Base-by-base conservation (phyloP, 768 basidiomycete species). In the Tricholoma furcatifolium region DNA sequence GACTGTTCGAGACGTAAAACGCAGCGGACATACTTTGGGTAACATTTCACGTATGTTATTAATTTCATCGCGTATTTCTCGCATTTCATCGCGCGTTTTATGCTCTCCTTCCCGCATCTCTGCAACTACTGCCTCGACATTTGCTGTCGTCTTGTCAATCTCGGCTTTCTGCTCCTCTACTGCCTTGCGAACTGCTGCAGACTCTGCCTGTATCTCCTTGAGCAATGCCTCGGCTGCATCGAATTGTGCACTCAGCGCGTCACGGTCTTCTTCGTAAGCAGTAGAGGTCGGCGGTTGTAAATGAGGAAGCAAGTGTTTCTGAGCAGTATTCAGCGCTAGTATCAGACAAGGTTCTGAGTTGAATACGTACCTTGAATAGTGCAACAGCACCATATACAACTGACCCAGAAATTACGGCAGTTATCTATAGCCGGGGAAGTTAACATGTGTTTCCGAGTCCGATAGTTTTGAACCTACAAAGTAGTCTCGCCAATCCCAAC, bases 401-500 rank as follows among this genome's bases (percentile, higher is more conserved):
- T 6, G 88, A 82, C 1, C 96, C 94, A 38, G 94, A 94, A 15
- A 98, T 75, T 31, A 98, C 87, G 11, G 88, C 87, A 66, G 95
- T 92, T 62, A 99, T 95, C 95, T 98, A 64, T 6, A 17, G 20
- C 56, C 47, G 38, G 50, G 39, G 34, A 45, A 63, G 39, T 58
- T 53, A 55, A 62, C 62, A 68, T 55, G 60, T 60, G 65, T 59
- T 62, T 59, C 44, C 49, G 14, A 31, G 45, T 35, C 36, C 14
- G 42, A 36, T 21, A 21, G 31, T 39, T 42, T 45, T 59, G 27
- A 21, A 47, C 91, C 64, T 65, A 95, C 94, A 67, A 98, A 99
- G 69, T 96, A 93, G 71, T 99, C 97, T 53, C 95, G 78, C 97
- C 97, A 99, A 68, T 98, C 96, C 82, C 91, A 85, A 53, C 74